phyloP scores from a whole-genome alignment of 768 basidiomycete species.

The Tylopilus cervinicoccineus region DNA sequence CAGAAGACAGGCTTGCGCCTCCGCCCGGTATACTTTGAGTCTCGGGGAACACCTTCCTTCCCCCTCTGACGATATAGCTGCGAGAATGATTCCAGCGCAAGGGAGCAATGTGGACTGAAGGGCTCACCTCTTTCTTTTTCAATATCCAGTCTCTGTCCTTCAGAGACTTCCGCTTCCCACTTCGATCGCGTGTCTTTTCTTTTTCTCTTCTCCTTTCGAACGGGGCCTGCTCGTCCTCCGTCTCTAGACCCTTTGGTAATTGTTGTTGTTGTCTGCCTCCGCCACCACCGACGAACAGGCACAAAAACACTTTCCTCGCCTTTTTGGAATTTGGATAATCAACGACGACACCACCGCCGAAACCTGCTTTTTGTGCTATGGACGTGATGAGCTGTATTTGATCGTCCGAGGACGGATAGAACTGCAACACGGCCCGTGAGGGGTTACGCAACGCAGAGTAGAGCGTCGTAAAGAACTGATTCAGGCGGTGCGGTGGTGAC shows the following conservation, averaged over 20 bases:
- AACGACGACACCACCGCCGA: slow-evolving; percentile 93
- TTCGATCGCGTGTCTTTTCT: slow-evolving; percentile 51
- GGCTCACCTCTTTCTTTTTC: slow-evolving; percentile 88
- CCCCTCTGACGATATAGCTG: slow-evolving; percentile 83
- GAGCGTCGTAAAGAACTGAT: slow-evolving; percentile 89
- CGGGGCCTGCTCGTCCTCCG: slow-evolving; percentile 56
- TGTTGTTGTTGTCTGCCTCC: slow-evolving; percentile 53
- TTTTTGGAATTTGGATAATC: slow-evolving; percentile 98
- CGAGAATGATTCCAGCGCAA: slow-evolving; percentile 2
- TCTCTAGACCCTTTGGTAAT: slow-evolving; percentile 75
- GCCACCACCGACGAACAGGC: slow-evolving; percentile 85
- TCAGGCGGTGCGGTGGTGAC: slow-evolving; percentile 81
- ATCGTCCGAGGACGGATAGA: slow-evolving; percentile 96
- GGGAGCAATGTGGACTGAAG: neutral
- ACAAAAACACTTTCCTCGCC: slow-evolving; percentile 91
- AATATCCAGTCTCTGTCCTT: slow-evolving; percentile 92
- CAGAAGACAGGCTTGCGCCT: slow-evolving; percentile 79
- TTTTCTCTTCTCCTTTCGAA: slow-evolving; percentile 80
- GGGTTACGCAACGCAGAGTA: slow-evolving; percentile 84
- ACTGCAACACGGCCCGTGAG: slow-evolving; percentile 84
- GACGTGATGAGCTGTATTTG: slow-evolving; percentile 94
- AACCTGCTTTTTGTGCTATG: slow-evolving; percentile 90
- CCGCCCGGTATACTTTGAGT: slow-evolving; percentile 91
- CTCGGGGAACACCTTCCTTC: slow-evolving; percentile 78
- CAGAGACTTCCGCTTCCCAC: slow-evolving; percentile 63